Evolutionary conservation across 163 green algal species (phyloP).

Genomic region (Chlamydomonas reinhardtii): DNA sequence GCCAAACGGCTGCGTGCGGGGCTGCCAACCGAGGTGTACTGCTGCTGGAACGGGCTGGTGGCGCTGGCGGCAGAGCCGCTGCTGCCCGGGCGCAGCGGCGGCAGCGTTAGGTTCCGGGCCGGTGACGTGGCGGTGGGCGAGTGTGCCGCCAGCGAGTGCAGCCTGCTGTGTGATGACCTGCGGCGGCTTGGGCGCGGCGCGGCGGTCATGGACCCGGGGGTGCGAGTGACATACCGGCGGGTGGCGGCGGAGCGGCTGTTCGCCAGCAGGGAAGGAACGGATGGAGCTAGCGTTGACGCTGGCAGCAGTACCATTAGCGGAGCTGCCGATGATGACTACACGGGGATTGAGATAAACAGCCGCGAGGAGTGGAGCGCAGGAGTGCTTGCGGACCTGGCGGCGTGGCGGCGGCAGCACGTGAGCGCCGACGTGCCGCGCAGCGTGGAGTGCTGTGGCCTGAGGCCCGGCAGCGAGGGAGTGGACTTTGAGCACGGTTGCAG

Average conservation of each 20-base stretch:
- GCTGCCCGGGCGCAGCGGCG: not conserved
- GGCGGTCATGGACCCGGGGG: conserved; percentile 31
- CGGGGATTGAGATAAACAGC: not conserved
- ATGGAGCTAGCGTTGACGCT: too few species aligned
- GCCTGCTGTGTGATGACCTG: conserved; percentile 76
- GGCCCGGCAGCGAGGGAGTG: conserved; percentile 8
- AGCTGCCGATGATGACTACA: not conserved
- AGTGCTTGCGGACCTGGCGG: not conserved
- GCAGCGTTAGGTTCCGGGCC: conserved; percentile 50
- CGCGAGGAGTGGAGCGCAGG: not conserved
- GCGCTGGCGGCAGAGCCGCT: conserved; percentile 65
- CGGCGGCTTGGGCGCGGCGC: conserved; percentile 45
- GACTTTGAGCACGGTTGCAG: conserved; percentile 32
- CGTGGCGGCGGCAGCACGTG: not conserved
- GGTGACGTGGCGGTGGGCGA: conserved; percentile 53
- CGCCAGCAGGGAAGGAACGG: not conserved
- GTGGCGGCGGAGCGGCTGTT: conserved; percentile 22
- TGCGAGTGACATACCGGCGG: conserved; percentile 25
- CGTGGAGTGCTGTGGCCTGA: conserved; percentile 32
- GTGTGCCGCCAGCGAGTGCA: conserved; percentile 73
- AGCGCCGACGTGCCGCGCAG: not conserved
- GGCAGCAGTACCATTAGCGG: too few species aligned
- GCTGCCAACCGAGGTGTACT: conserved; percentile 68
- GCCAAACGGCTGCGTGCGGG: conserved; percentile 52
- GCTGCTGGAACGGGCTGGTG: conserved; percentile 82